Conservation (phyloP, 148 eudicot species). For the Dianthus caryophyllus region DNA sequence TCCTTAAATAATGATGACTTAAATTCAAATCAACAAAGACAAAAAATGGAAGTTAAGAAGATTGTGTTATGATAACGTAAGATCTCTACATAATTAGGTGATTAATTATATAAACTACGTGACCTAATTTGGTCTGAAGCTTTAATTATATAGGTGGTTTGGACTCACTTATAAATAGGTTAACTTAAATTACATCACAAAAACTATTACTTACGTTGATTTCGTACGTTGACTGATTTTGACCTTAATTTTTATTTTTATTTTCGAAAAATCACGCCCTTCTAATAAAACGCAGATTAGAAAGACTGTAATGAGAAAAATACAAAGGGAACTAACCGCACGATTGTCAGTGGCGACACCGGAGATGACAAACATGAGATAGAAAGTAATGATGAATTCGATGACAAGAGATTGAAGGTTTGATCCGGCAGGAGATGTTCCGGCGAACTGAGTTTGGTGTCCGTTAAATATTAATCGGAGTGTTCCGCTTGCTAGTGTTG, state of each 20-base stretch:
- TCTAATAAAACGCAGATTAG: no score
- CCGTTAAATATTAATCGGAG: slow-evolving; percentile 53
- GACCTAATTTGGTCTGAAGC: neutral
- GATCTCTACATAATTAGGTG: slow-evolving; percentile 4
- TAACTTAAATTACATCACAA: neutral
- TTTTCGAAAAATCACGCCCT: no score
- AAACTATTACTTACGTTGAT: neutral
- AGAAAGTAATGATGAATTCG: slow-evolving; percentile 66
- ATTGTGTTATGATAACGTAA: neutral
- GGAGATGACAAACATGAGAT: slow-evolving; percentile 71
- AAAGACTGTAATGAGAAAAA: neutral
- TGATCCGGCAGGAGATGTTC: slow-evolving; percentile 43
- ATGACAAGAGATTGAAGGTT: slow-evolving; percentile 52
- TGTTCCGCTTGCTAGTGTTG: slow-evolving; percentile 60
- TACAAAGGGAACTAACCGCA: slow-evolving; percentile 40
- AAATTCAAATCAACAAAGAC: neutral
- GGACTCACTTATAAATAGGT: no score
- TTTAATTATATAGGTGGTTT: no score
- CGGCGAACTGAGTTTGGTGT: slow-evolving; percentile 42
- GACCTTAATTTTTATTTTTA: neutral
- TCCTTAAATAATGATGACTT: no score
- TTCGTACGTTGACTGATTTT: neutral
- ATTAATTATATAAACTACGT: neutral
- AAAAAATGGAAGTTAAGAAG: neutral
- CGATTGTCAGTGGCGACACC: slow-evolving; percentile 64